Percentiles rank a stretch among this genome's conserved stretches.
phyloP scores from a whole-genome alignment of 2,329 filamentous ascomycete species.

The Exophiala bonariae region DNA sequence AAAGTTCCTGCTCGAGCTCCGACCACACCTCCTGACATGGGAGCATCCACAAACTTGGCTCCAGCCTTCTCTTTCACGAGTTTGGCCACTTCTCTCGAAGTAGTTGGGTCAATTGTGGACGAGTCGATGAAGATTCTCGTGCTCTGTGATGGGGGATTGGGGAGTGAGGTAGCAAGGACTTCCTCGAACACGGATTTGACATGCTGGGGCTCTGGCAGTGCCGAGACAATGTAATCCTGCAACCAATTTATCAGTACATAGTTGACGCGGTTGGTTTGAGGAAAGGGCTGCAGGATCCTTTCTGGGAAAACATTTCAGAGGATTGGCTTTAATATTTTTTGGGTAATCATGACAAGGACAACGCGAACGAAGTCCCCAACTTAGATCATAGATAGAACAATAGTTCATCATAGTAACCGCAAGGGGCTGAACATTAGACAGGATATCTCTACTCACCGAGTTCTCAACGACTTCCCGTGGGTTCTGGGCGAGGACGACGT shows the following conservation, averaged over 20 bases:
- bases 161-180: constrained; percentile 65
- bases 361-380: constrained; percentile 60
- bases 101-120: constrained; percentile 91
- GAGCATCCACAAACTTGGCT: constrained; percentile 83
- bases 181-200: constrained; percentile 79
- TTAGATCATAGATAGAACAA: constrained; percentile 69
- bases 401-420: constrained; percentile 49
- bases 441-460: constrained; percentile 54
- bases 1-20: constrained; percentile 83
- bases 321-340: constrained; percentile 72
- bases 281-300: too few relatives aligned
- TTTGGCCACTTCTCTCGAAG: constrained; percentile 75
- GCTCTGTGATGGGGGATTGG: constrained; percentile 48
- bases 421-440: background rate
- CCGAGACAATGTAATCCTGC: constrained; percentile 83
- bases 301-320: constrained; percentile 54
- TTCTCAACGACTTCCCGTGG: constrained; percentile 66
- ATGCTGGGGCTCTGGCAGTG: constrained; percentile 84
- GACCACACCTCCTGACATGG: constrained; percentile 95
- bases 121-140: constrained; percentile 88
- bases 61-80: constrained; percentile 55
- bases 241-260: background rate
- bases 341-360: constrained; percentile 59
- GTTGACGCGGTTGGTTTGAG: background rate
- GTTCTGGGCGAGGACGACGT: constrained; percentile 57